phyloP scores from a whole-genome alignment of 192 early-diverging fungal genomes.

The Mortierella alpina region DNA sequence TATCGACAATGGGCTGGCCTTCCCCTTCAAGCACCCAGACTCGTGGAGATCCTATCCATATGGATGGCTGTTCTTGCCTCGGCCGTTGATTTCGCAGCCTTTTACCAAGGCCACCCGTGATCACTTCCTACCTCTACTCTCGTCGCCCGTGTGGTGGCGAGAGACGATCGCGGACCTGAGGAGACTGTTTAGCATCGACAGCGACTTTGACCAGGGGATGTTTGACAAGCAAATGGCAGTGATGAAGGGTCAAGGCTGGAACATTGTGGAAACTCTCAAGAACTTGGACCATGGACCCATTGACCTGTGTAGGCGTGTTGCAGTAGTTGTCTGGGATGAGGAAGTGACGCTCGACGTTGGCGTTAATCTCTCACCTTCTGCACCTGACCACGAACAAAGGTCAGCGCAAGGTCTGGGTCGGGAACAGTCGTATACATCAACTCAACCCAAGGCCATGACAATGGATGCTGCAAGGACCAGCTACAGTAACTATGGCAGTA shows the following conservation, averaged over 20 bases:
- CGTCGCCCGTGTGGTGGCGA: conserved; percentile 81
- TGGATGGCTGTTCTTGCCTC: conserved; percentile 86
- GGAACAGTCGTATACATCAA: conserved; percentile 14
- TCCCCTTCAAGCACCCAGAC: conserved; percentile 93
- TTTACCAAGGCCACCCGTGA: conserved; percentile 79
- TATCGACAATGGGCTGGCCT: conserved; percentile 95
- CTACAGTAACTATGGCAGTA: conserved; percentile 36
- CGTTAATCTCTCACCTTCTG: background rate
- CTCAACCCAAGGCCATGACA: conserved; percentile 32
- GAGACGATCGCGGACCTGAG: conserved; percentile 77
- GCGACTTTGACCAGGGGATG: conserved; percentile 84
- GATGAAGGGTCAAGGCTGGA: conserved; percentile 88
- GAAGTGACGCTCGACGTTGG: conserved; percentile 53
- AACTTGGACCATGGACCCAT: conserved; percentile 64
- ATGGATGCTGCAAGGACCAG: conserved; percentile 22
- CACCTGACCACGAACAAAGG: conserved; percentile 2
- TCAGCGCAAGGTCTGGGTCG: background rate
- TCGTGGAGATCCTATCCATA: conserved; percentile 90
- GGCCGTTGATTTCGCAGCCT: conserved; percentile 64
- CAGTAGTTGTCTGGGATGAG: conserved; percentile 61
- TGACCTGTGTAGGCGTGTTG: conserved; percentile 60
- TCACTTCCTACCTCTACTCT: conserved; percentile 74
- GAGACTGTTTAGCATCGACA: conserved; percentile 74
- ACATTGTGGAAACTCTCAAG: conserved; percentile 78
- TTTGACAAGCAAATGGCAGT: conserved; percentile 85